These are phyloP conservation scores for Podospora sp. DNA, from an alignment of 495 filamentous ascomycete genomes.

Conservation along the genomic window DNA sequence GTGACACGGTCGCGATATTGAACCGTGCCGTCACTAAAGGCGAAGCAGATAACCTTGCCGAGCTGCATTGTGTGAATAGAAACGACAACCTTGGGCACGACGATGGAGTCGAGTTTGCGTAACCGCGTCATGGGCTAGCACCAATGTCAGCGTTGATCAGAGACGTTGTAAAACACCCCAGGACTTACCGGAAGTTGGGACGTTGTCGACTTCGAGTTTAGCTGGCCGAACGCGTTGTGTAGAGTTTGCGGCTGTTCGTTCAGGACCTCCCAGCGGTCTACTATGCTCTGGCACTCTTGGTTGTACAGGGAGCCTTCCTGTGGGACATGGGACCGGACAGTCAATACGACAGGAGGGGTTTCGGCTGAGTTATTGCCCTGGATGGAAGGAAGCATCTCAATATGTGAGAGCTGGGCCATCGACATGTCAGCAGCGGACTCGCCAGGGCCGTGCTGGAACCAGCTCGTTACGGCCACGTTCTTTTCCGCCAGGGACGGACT, in stretches of 20 bases:
- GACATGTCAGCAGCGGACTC: conserved; percentile 53
- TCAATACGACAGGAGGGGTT: conserved; percentile 65
- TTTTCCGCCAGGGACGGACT: conserved; percentile 50
- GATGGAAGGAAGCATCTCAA: conserved; percentile 66
- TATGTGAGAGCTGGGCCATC: conserved; percentile 62
- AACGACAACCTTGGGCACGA: conserved; percentile 68
- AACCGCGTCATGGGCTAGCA: conserved; percentile 60
- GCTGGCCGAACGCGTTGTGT: conserved; percentile 74
- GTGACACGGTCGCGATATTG: conserved; percentile 74
- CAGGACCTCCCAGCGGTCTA: conserved; percentile 78
- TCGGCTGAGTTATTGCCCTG: conserved; percentile 40
- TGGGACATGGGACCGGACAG: conserved; percentile 67
- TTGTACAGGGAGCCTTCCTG: conserved; percentile 55
- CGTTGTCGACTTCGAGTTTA: conserved; percentile 57
- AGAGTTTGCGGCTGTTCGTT: conserved; percentile 58
- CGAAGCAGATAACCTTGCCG: conserved; percentile 67
- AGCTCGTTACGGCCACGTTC: conserved; percentile 55
- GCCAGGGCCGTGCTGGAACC: conserved; percentile 46
- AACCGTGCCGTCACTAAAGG: conserved; percentile 74
- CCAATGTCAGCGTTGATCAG: conserved; percentile 19
- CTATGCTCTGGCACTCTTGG: conserved; percentile 64
- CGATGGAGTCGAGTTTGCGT: conserved; percentile 66
- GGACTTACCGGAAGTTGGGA: conserved; percentile 45
- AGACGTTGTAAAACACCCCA: neutral
- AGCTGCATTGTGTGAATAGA: conserved; percentile 65